Evolutionary conservation across 1,139 yeast genomes (phyloP).

Genomic region (Geotrichum restrictum): DNA sequence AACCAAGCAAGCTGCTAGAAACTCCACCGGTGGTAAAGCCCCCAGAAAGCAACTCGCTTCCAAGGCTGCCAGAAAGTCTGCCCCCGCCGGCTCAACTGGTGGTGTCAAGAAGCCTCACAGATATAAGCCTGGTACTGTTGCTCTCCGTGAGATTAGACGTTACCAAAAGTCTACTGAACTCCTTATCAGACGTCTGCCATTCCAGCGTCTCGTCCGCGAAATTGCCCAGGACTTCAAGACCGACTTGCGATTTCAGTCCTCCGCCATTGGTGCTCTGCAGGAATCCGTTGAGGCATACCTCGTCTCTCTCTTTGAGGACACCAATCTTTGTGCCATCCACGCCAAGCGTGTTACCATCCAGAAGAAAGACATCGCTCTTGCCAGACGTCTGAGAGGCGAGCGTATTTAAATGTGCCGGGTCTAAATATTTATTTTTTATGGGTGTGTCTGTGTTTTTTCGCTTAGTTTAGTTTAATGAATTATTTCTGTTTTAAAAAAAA

Average conservation of each 20-base stretch:
- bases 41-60: slow-evolving; percentile 99
- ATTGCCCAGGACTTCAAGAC: slow-evolving; percentile 98
- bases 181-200: slow-evolving; percentile 94
- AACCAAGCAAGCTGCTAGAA: slow-evolving; percentile 98
- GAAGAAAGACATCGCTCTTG: slow-evolving; percentile 98
- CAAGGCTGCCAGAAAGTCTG: slow-evolving; percentile 98
- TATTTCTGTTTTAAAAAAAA: no score
- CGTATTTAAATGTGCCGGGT: slow-evolving; percentile 23
- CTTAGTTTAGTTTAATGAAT: no score
- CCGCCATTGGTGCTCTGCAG: slow-evolving; percentile 98
- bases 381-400: slow-evolving; percentile 98
- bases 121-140: slow-evolving; percentile 99
- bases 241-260: slow-evolving; percentile 96
- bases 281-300: slow-evolving; percentile 98
- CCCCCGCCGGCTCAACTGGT: slow-evolving; percentile 70
- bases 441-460: no score
- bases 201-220: slow-evolving; percentile 98
- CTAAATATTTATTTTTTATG: background rate
- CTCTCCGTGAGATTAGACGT: slow-evolving; percentile 98
- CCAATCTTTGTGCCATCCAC: slow-evolving; percentile 97
- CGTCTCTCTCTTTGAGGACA: slow-evolving; percentile 86
- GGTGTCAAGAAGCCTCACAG: slow-evolving; percentile 99
- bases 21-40: slow-evolving; percentile 98
- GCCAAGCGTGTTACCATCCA: slow-evolving; percentile 99
- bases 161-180: slow-evolving; percentile 97